Base-by-base conservation (phyloP, 768 basidiomycete genomes). In the Suillus plorans region DNA sequence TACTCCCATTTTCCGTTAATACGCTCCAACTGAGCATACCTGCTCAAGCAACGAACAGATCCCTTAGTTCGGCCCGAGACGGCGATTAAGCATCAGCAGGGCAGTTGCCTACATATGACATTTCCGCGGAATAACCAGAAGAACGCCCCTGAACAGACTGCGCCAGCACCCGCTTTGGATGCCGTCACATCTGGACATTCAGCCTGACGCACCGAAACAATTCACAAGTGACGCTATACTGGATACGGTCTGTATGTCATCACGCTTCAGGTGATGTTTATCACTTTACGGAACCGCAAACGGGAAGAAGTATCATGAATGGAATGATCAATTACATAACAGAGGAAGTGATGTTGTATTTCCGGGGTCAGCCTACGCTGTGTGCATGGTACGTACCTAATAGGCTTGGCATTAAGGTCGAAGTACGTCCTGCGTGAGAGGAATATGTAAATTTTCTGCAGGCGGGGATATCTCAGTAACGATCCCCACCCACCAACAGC, bases 81-180 rank as follows among this genome's bases (percentile, higher is more conserved):
- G 57, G 57, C 57, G 57, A 59, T 41, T 41, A 59, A 42, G 25
- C 18, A 18, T 59, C 25, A 28, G 10, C 57, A 59, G 39, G 57
- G 57, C 22, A 20, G 53, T 34, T 34, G 22, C 56, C 8, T 25
- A 58, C 37, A 39, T 58, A 25, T 25, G 25, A 16, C 39, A 59
- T 59, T 59, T 59, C 57, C 57, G 57, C 57, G 57, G 57, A 59
- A 42, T 59, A 18, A 20, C 37, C 37, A 39, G 56, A 39, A 39
- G 37, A 25, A 52, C 25, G 25, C 57, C 57, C 53, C 53, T 55
- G 53, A 55, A 42, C 25, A 59, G n/a, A 13, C 16, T 39, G 56
- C 8, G 25, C 37, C 36, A 57, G 56, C n/a, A 37, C 37, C 16
- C 18, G 1, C 57, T 42, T 8, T 59, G 14, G 42, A 28, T 59